Evolutionary conservation across 2,329 filamentous ascomycete species (phyloP).

Genomic region (Penicillium digitatum): DNA sequence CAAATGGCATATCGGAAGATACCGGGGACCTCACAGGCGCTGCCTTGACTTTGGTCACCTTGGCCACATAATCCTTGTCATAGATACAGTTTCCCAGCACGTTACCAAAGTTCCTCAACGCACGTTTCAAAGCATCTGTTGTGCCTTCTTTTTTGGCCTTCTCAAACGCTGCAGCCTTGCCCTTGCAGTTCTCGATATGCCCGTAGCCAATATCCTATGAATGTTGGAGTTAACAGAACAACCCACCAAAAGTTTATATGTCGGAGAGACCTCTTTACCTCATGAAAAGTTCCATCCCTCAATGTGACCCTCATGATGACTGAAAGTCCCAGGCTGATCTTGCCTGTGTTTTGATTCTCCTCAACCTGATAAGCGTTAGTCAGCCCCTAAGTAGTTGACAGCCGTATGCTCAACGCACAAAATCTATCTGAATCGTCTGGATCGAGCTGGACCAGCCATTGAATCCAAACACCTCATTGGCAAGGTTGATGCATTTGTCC

Average conservation of each 20-base stretch:
- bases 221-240: background rate
- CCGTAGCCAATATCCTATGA: slow-evolving; percentile 83
- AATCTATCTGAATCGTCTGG: slow-evolving; percentile 90
- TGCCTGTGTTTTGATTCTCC: slow-evolving; percentile 71
- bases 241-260: background rate
- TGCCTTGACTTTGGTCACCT: slow-evolving; percentile 85
- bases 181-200: slow-evolving; percentile 91
- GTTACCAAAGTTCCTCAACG: slow-evolving; percentile 88
- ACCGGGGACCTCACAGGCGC: slow-evolving; percentile 50
- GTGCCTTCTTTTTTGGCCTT: slow-evolving; percentile 98
- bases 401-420: slow-evolving; percentile 49
- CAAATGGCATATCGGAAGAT: background rate
- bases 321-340: slow-evolving; percentile 78
- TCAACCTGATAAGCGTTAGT: slow-evolving; percentile 55
- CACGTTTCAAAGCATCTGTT: slow-evolving; percentile 87
- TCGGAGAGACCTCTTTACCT: slow-evolving; percentile 46
- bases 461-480: slow-evolving; percentile 94
- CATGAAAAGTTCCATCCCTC: slow-evolving; percentile 91
- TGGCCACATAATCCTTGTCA: slow-evolving; percentile 87
- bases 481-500: slow-evolving; percentile 92
- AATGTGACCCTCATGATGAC: slow-evolving; percentile 88
- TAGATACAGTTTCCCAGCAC: slow-evolving; percentile 98
- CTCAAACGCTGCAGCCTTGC: slow-evolving; percentile 92
- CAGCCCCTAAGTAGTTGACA: background rate
- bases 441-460: slow-evolving; percentile 98